phyloP scores from a whole-genome alignment of 2,329 filamentous ascomycete species.

The Trichoderma afroharzianum region DNA sequence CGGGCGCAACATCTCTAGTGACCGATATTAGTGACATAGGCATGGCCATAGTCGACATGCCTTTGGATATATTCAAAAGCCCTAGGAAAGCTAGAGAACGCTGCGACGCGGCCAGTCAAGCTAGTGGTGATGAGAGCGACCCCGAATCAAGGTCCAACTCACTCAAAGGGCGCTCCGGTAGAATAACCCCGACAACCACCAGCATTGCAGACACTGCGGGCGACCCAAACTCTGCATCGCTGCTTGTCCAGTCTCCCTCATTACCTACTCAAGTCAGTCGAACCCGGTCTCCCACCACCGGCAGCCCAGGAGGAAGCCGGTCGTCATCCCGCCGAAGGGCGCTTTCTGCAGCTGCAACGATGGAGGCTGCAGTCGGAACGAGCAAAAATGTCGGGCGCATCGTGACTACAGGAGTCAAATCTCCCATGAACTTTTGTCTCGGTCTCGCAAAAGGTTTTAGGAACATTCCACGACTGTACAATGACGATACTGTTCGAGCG shows the following conservation, averaged over 20 bases:
- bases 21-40: conserved; percentile 77
- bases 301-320: background rate
- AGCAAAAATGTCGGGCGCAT: conserved; percentile 68
- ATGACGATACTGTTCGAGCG: conserved; percentile 77
- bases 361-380: conserved; percentile 62
- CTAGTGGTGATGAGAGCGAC: conserved; percentile 10
- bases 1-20: conserved; percentile 72
- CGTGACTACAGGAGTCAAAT: conserved; percentile 69
- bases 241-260: background rate
- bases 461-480: conserved; percentile 81
- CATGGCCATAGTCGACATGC: conserved; percentile 76
- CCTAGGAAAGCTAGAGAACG: background rate
- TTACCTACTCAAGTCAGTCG: background rate
- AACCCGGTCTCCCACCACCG: conserved; percentile 3
- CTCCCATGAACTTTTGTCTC: conserved; percentile 80
- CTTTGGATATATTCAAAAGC: conserved; percentile 52
- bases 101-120: conserved; percentile 8
- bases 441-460: conserved; percentile 82
- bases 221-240: background rate
- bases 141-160: conserved; percentile 13
- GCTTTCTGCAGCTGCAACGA: conserved; percentile 24
- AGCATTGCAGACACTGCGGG: background rate
- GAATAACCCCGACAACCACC: background rate
- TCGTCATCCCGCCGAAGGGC: conserved; percentile 2
- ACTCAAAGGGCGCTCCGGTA: background rate